Evolutionary conservation across 2,329 filamentous ascomycete genomes (phyloP).

Genomic region (Fusarium liriodendri): DNA sequence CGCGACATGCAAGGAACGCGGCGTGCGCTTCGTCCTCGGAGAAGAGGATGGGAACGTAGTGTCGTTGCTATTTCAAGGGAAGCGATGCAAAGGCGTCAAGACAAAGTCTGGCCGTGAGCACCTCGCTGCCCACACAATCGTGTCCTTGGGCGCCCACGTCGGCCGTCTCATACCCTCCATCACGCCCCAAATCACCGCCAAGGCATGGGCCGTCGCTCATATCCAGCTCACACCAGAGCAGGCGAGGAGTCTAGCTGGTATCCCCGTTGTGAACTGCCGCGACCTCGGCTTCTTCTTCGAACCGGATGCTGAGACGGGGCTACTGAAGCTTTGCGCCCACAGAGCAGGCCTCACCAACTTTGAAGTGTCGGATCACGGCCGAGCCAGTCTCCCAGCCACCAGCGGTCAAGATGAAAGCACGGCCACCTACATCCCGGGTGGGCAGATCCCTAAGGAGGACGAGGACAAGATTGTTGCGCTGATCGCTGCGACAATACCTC

Average conservation of each 20-base stretch:
- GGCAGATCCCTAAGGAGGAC: constrained; percentile 60
- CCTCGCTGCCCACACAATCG: constrained; percentile 53
- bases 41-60: constrained; percentile 33
- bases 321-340: constrained; percentile 69
- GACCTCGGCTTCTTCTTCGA: constrained; percentile 74
- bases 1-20: constrained; percentile 50
- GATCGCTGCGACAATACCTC: constrained; percentile 62
- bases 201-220: constrained; percentile 69
- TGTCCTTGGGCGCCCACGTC: constrained; percentile 62
- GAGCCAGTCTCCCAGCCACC: constrained; percentile 53
- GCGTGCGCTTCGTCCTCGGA: constrained; percentile 53
- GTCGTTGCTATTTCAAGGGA: constrained; percentile 1
- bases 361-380: constrained; percentile 14
- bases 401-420: constrained; percentile 30
- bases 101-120: constrained; percentile 16
- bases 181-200: constrained; percentile 62
- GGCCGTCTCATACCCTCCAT: constrained; percentile 59
- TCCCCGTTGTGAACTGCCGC: constrained; percentile 68
- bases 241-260: constrained; percentile 62
- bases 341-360: constrained; percentile 65
- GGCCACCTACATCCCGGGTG: background rate
- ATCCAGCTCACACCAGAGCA: constrained; percentile 66
- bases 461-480: constrained; percentile 62
- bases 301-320: constrained; percentile 65
- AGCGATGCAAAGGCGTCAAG: constrained; percentile 4